Conservation (phyloP, 139 green algal species). For the Chlorella sorokiniana region DNA sequence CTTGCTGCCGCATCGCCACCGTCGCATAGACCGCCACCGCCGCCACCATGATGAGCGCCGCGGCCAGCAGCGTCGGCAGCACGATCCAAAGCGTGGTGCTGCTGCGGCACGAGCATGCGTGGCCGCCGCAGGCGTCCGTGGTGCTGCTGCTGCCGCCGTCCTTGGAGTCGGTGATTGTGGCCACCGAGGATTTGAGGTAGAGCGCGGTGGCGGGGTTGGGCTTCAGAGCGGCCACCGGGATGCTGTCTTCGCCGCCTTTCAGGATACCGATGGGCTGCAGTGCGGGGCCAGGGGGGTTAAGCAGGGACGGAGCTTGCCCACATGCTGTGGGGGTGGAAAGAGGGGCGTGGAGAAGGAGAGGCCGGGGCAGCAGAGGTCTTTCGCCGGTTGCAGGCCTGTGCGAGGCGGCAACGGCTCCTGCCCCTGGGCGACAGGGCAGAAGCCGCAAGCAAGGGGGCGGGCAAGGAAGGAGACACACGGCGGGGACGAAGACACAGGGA, state of each 20-base stretch:
- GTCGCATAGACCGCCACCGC: constrained; percentile 7
- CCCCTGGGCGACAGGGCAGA: no score
- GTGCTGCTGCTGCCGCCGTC: background rate
- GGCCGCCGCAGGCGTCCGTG: no score
- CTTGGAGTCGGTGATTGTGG: background rate
- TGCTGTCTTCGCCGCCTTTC: background rate
- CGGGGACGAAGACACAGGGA: no score
- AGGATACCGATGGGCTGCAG: constrained; percentile 29
- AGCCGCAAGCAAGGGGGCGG: no score
- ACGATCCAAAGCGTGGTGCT: constrained; percentile 26
- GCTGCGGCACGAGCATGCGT: background rate
- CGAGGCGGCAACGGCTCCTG: no score
- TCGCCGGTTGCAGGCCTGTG: no score
- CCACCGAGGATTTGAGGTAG: constrained; percentile 14
- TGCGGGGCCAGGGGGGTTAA: no score
- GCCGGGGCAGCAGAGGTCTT: no score
- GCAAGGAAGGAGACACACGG: no score
- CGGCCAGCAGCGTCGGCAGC: constrained; percentile 32
- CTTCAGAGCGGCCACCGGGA: background rate
- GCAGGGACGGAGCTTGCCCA: background rate
- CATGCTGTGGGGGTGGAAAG: background rate
- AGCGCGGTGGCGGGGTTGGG: constrained; percentile 21
- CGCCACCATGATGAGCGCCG: background rate
- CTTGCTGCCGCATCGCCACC: constrained; percentile 5
- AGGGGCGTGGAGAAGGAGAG: background rate